Evolutionary conservation across 108 stramenopile species (phyloP), one percentile per base, ranked within the genome.

Genomic region (Mediolabrus comicus): DNA sequence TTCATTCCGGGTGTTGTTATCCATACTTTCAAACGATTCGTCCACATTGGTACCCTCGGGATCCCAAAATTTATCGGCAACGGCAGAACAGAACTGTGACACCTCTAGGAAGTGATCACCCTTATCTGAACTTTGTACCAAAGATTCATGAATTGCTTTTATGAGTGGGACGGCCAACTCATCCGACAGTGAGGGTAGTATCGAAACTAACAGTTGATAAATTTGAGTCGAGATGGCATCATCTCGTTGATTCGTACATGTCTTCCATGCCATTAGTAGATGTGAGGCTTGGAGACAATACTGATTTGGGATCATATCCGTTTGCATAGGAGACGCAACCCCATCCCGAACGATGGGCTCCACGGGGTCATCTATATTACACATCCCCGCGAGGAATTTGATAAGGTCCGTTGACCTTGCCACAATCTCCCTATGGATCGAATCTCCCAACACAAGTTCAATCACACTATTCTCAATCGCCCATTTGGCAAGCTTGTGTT

Each of bases 381-480:
- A 92, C 90, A 92, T 95, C 7, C 75, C 63, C 14, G 91, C 94
- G 53, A 95, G 75, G 75, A 95, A 95, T 38, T 87, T 85, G 49
- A 95, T 91, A 62, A 95, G 70, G 5, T 71, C 74, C 4, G 85
- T 86, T 24, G 84, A 85, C 71, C 91, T 68, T 10, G 84, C 61
- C 33, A 95, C 94, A 38, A 95, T 83, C 72, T 95, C 94, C 53
- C 91, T 71, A 58, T 95, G 94, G 32, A 87, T 84, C 8, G 65
- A 67, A 68, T 85, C 89, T 26, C 91, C 91, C 32, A 95, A 71
- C 16, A 95, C 91, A 17, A 87, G 65, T 69, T 91, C 94, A 36
- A 92, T 86, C 33, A 95, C 87, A 38, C 68, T 69, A 61, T 95
- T 91, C 14, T 95, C 86, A 35, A 95, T 89, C 16, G 92, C 92